Conservation (phyloP, 495 filamentous ascomycete genomes). For the Neurospora sp. region DNA sequence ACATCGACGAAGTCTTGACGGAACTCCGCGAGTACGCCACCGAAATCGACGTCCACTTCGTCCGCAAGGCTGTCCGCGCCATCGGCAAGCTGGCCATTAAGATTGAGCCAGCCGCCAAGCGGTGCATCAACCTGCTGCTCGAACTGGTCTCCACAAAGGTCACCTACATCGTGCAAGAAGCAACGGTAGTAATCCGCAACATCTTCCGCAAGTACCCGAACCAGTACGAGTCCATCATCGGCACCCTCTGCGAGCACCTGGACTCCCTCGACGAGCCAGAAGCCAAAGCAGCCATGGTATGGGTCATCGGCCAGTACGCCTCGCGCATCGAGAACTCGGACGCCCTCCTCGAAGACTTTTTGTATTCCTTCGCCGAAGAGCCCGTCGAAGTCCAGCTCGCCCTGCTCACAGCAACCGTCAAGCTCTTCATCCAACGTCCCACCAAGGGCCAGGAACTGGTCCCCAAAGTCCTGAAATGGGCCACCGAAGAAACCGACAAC, state of each 20-base stretch:
- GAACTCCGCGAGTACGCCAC: slow-evolving; percentile 96
- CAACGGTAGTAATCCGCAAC: slow-evolving; percentile 95
- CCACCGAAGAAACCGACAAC: slow-evolving; percentile 92
- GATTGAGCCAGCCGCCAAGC: slow-evolving; percentile 86
- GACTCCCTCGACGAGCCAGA: slow-evolving; percentile 94
- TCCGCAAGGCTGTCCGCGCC: slow-evolving; percentile 82
- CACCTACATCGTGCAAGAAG: slow-evolving; percentile 98
- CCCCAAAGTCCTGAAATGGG: slow-evolving; percentile 83
- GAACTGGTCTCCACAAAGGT: slow-evolving; percentile 95
- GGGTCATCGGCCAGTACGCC: slow-evolving; percentile 98
- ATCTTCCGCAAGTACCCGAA: slow-evolving; percentile 94
- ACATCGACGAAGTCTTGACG: slow-evolving; percentile 86
- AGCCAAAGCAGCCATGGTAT: slow-evolving; percentile 84
- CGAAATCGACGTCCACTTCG: slow-evolving; percentile 99
- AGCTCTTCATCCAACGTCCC: slow-evolving; percentile 93
- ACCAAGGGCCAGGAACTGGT: slow-evolving; percentile 80
- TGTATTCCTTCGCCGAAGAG: slow-evolving; percentile 89
- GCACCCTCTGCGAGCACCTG: slow-evolving; percentile 90
- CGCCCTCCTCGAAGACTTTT: slow-evolving; percentile 85
- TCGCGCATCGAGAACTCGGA: slow-evolving; percentile 98
- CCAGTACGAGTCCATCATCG: slow-evolving; percentile 92
- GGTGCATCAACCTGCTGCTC: slow-evolving; percentile 86
- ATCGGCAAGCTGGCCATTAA: slow-evolving; percentile 98
- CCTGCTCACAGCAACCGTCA: slow-evolving; percentile 92
- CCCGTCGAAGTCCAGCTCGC: slow-evolving; percentile 52